phyloP scores from a whole-genome alignment of 176 grass and related monocot genomes.

The Aegilops tauschii region DNA sequence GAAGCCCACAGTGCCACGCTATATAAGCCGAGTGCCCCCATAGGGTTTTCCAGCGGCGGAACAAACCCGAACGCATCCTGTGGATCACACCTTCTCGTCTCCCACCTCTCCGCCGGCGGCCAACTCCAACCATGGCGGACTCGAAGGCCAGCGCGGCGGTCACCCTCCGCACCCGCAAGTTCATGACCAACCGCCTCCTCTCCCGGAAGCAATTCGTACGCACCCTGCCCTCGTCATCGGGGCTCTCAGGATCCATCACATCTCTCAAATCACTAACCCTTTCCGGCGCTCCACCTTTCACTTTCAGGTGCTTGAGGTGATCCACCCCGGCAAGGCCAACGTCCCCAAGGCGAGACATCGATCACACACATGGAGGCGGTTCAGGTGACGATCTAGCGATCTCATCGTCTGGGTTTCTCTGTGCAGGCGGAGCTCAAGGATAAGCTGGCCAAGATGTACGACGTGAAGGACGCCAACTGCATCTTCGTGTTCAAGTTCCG shows the following conservation, averaged over 20 bases:
- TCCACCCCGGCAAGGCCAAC: slow-evolving; percentile 82
- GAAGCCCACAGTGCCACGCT: neutral
- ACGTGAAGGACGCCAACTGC: slow-evolving; percentile 79
- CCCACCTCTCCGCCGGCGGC: neutral
- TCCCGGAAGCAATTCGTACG: slow-evolving; percentile 95
- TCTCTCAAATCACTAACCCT: neutral
- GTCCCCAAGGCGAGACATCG: slow-evolving; percentile 69
- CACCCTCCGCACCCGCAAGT: slow-evolving; percentile 90
- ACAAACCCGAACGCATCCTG: slow-evolving; percentile 4
- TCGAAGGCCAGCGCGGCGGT: slow-evolving; percentile 57
- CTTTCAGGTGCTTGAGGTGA: slow-evolving; percentile 89
- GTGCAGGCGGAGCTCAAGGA: slow-evolving; percentile 83
- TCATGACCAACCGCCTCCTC: slow-evolving; percentile 99
- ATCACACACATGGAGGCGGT: neutral
- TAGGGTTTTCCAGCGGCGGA: slow-evolving; percentile 48
- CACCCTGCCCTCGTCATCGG: neutral
- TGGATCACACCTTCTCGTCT: neutral
- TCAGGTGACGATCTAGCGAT: neutral
- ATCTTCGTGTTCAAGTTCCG: slow-evolving; percentile 99
- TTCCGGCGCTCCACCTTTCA: neutral
- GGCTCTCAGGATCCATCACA: neutral
- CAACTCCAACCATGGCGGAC: slow-evolving; percentile 62
- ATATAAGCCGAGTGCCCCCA: neutral
- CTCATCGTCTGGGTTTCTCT: neutral
- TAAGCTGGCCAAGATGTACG: slow-evolving; percentile 67